A percentile compares a stretch with the other conserved stretches of the same genome.
Conservation (phyloP, 768 basidiomycete species). For the Pulveroboletus sp. region DNA sequence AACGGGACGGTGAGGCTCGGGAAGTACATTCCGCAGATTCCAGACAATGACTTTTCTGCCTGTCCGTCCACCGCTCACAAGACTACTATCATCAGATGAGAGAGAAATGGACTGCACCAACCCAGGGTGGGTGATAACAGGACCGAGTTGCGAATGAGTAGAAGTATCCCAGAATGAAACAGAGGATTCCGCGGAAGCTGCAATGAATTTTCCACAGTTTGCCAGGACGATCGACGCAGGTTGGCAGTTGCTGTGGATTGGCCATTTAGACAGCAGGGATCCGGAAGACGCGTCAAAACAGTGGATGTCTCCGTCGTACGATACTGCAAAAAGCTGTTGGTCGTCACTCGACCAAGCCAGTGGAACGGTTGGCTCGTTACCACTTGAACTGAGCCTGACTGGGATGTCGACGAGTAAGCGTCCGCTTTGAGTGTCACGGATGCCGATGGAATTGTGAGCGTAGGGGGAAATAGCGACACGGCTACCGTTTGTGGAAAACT, state of each 20-base stretch:
- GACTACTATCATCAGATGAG: constrained; percentile 4
- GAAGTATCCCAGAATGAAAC: constrained; percentile 17
- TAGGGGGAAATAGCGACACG: constrained; percentile 6
- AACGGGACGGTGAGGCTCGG: constrained; percentile 1
- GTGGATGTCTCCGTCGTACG: constrained; percentile 6
- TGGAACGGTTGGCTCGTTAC: constrained; percentile 13
- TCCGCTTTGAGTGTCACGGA: constrained; percentile 8
- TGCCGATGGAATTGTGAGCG: constrained; percentile 9
- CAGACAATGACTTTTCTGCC: constrained; percentile 7
- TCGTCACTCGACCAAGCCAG: constrained; percentile 19
- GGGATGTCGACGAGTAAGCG: constrained; percentile 6
- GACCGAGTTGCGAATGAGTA: constrained; percentile 6
- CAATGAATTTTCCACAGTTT: constrained; percentile 10
- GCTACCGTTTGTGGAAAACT: constrained; percentile 8
- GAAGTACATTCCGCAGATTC: constrained; percentile 7
- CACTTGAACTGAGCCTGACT: constrained; percentile 9
- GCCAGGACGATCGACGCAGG: constrained; percentile 13
- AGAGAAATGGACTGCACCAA: constrained; percentile 12
- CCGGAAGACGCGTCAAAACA: constrained; percentile 12
- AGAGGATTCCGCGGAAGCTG: constrained; percentile 3
- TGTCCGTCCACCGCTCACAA: constrained; percentile 10
- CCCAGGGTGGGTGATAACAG: constrained; percentile 2
- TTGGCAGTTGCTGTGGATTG: neutral
- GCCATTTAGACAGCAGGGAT: constrained; percentile 10
- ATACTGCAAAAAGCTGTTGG: constrained; percentile 8